Evolutionary conservation across 2,329 filamentous ascomycete genomes (phyloP), one percentile per base, ranked within the genome.

Genomic region (Rutstroemia sp.): DNA sequence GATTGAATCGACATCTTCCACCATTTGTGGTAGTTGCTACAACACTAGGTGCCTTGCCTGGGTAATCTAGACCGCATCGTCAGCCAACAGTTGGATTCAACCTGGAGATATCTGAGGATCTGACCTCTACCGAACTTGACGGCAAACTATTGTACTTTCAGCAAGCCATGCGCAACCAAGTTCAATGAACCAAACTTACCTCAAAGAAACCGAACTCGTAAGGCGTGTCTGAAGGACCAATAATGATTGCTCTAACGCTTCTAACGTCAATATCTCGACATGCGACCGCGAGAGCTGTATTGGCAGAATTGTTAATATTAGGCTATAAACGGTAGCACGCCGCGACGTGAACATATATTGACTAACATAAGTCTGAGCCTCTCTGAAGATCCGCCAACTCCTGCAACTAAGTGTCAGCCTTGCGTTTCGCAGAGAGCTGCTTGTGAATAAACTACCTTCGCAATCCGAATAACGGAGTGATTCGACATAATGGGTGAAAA

Each of bases 201-300:
- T 97, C 91, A 69, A 95, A 97, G 74, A 96, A 96, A 3, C 94
- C 94, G 69, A 95, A 96, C 71, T 96, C 92, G 71, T 99, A 99
- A 0, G 92, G 92, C 0, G 92, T 95, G 65, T 94, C 92, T 62
- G 92, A 90, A 23, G 94, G 92, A 0, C 94, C 94, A 63, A 97
- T 83, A 66, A 97, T 92, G 61, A 97, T 73, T 49, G 92, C 90
- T 69, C 85, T 87, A 50, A 97, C 86, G 69, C 90, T 87, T 55
- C 92, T 87, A 59, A 97, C 89, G 71, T 99, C 91, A 64, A 85
- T 80, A 72, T 97, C 94, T 52, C 88, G 81, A 69, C 88, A 95
- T 56, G 89, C 88, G 49, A 96, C 91, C 10, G 90, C 90, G 61
- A 97, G 81, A 30, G 92, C 90, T 92, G 60, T 50, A 63, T 4